phyloP scores from a whole-genome alignment of 768 basidiomycete species.

The Trametes gibbosa region DNA sequence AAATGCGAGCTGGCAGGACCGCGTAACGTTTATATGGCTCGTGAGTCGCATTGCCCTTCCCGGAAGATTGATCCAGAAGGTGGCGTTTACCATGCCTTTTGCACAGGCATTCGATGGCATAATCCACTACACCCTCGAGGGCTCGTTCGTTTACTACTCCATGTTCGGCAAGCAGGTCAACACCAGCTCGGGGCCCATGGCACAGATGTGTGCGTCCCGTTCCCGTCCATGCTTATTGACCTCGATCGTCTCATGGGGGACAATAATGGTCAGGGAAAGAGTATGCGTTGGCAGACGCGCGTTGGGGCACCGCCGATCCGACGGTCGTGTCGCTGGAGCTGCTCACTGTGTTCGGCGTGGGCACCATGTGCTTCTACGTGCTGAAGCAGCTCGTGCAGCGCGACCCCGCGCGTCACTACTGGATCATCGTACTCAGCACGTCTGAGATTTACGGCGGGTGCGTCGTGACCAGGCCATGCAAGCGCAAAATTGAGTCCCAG shows the following conservation, averaged over 20 bases:
- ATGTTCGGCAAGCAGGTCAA: constrained; percentile 72
- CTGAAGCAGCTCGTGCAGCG: constrained; percentile 59
- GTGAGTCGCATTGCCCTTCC: constrained; percentile 37
- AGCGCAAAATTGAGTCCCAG: too few species aligned
- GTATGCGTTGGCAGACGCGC: constrained; percentile 74
- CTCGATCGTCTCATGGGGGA: too few species aligned
- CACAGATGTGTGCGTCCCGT: constrained; percentile 62
- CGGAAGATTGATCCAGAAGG: too few species aligned
- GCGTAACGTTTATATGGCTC: constrained; percentile 75
- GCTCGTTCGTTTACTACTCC: constrained; percentile 76
- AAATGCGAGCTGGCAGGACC: constrained; percentile 61
- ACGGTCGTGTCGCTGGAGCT: constrained; percentile 81
- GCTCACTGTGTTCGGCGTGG: constrained; percentile 77
- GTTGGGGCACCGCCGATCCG: constrained; percentile 80
- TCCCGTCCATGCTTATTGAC: background rate
- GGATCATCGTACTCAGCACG: constrained; percentile 76
- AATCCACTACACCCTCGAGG: constrained; percentile 78
- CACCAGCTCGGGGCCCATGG: constrained; percentile 64
- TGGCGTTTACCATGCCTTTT: background rate
- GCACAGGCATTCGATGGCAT: constrained; percentile 73
- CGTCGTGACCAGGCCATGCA: background rate
- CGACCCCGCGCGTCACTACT: constrained; percentile 71
- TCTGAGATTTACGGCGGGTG: constrained; percentile 79
- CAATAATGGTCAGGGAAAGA: constrained; percentile 62
- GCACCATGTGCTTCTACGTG: constrained; percentile 72